Evolutionary conservation across 495 filamentous ascomycete genomes (phyloP), one percentile per base, ranked within the genome.

Genomic region (Trypethelium eluteriae): DNA sequence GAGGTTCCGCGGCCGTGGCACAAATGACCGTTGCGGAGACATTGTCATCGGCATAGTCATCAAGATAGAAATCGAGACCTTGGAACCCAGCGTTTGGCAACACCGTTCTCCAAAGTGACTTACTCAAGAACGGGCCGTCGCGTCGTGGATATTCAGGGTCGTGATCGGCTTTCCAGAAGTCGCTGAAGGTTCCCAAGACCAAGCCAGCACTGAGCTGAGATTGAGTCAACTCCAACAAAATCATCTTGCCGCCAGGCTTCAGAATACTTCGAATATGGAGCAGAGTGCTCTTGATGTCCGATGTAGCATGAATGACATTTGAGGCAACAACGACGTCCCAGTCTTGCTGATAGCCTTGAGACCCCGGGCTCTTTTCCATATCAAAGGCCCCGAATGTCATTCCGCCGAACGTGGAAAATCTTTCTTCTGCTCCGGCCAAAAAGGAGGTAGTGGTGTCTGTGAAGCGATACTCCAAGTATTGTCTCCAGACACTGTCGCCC

Each of bases 361-460:
- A 62, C 12, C 32, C 11, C 2, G 71, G 71, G 41, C 71, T 69
- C 14, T 65, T 44, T 50, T 71, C 69, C 16, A 71, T 68, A 62
- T 73, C 65, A 0, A 73, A 62, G 39, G 25, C 56, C 36, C 64
- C 50, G 49, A 65, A 73, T 2, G 38, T 46, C 38, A 70, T 61
- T 11, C 66, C 18, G 4, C 18, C 64, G 5, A 39, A 34, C 38
- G 46, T 47, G 16, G 2, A 10, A 46, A 73, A 71, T 41, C 64
- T 62, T 12, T 63, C 63, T 50, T 64, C 32, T 12, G 69, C 69
- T 11, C 41, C 38, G 25, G 65, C 64, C 38, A 73, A 71, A 44
- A 71, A 71, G 12, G 18, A 39, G 2, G 49, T n/a, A 1, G 71
- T 69, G 12, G 69, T 64, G 63, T 73, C 69, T 25, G 71, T 73